phyloP scores from a whole-genome alignment of 2,329 filamentous ascomycete species.

The Trichoderma brevicompactum region DNA sequence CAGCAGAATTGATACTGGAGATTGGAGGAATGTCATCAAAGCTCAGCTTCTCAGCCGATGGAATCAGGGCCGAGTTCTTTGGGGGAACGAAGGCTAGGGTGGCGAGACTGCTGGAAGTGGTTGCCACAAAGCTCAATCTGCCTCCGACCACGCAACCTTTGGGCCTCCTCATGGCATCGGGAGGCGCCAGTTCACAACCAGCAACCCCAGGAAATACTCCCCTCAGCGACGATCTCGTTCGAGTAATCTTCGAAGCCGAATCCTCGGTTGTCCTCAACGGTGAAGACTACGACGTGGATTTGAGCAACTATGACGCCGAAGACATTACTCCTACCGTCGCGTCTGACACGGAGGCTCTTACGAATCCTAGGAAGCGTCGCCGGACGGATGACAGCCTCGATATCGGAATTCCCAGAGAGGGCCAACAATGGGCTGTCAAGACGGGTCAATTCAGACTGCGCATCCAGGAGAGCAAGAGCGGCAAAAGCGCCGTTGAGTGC shows the following conservation, averaged over 20 bases:
- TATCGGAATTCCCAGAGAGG: conserved; percentile 17
- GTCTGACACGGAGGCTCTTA: conserved; percentile 30
- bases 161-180: conserved; percentile 68
- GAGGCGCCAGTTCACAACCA: conserved; percentile 64
- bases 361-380: conserved; percentile 52
- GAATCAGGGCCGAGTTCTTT: conserved; percentile 70
- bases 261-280: conserved; percentile 65
- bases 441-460: conserved; percentile 74
- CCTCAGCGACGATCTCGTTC: conserved; percentile 71
- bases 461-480: conserved; percentile 59
- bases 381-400: conserved; percentile 43
- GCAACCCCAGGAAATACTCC: conserved; percentile 71
- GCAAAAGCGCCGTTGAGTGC: conserved; percentile 66
- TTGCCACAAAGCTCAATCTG: conserved; percentile 79
- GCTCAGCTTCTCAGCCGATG: conserved; percentile 52
- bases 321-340: conserved; percentile 36
- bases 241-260: conserved; percentile 64
- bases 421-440: conserved; percentile 63
- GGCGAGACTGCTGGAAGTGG: conserved; percentile 74
- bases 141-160: conserved; percentile 63
- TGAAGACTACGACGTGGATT: conserved; percentile 45
- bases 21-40: conserved; percentile 69
- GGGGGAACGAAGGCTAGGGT: conserved; percentile 71
- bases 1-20: conserved; percentile 78
- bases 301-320: conserved; percentile 33